phyloP scores from a whole-genome alignment of 169 alveolate genomes.

The Plasmodium coatneyi region DNA sequence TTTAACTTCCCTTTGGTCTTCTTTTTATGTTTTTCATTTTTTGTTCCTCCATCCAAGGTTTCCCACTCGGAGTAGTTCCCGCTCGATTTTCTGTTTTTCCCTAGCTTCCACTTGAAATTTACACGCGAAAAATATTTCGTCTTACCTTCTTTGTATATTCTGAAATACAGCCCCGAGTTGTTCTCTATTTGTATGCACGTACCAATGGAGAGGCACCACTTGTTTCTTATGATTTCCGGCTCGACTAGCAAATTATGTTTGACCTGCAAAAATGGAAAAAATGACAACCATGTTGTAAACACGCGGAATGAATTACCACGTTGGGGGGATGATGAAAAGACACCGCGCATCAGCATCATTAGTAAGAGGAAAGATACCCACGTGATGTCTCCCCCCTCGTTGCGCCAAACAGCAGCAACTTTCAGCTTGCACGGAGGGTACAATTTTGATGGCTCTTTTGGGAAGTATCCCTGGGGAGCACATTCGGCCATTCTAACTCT shows the following conservation, averaged over 20 bases:
- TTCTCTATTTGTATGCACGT: slow-evolving; percentile 81
- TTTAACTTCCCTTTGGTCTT: slow-evolving; percentile 21
- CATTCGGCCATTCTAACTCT: too few species aligned
- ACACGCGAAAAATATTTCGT: slow-evolving; percentile 74
- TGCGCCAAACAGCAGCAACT: not conserved
- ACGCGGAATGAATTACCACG: not conserved
- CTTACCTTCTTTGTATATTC: slow-evolving; percentile 78
- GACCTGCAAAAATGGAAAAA: slow-evolving; percentile 6
- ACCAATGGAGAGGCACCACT: slow-evolving; percentile 81
- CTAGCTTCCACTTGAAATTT: slow-evolving; percentile 58
- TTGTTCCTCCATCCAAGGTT: slow-evolving; percentile 9
- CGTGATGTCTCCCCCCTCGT: not conserved
- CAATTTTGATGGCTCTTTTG: not conserved
- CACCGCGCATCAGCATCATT: not conserved
- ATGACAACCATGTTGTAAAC: not conserved
- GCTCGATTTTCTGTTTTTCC: not conserved
- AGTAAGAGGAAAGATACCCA: not conserved
- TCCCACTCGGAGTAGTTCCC: slow-evolving; percentile 11
- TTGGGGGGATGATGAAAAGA: not conserved
- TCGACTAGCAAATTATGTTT: slow-evolving; percentile 79
- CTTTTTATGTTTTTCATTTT: slow-evolving; percentile 7
- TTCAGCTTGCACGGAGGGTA: not conserved
- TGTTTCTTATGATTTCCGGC: slow-evolving; percentile 77
- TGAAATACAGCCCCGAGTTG: slow-evolving; percentile 76
- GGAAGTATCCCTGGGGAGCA: not conserved